Percentiles rank a stretch among this genome's conserved stretches.
These are phyloP conservation scores for Davidsoniella australis DNA, from an alignment of 2,329 filamentous ascomycete genomes.

Conservation along the genomic window DNA sequence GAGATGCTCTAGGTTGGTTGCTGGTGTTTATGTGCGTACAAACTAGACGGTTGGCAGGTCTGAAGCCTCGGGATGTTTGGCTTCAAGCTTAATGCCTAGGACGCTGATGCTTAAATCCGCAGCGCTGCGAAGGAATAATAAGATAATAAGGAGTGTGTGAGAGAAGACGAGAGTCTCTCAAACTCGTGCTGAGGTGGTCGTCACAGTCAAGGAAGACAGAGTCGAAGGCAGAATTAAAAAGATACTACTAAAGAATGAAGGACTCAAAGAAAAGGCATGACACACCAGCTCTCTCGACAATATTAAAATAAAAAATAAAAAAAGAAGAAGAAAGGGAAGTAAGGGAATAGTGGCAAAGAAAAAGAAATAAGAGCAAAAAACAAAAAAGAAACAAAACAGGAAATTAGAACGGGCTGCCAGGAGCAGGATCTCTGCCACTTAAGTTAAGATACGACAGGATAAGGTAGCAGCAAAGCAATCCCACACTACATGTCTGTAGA, in stretches of 20 bases:
- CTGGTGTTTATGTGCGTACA: neutral
- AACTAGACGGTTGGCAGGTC: too few relatives aligned
- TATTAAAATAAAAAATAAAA: neutral
- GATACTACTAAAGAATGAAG: neutral
- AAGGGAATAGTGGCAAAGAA: neutral
- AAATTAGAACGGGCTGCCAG: neutral
- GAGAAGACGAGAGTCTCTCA: slow-evolving; percentile 5
- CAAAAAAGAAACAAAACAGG: neutral
- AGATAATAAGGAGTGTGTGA: neutral
- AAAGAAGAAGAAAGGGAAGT: slow-evolving; percentile 4
- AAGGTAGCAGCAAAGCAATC: too few relatives aligned
- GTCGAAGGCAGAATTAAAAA: neutral
- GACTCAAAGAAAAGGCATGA: neutral
- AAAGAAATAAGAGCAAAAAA: neutral
- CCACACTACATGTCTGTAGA: too few relatives aligned
- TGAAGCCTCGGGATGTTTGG: neutral
- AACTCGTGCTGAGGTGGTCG: neutral
- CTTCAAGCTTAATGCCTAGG: neutral
- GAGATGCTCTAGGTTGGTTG: neutral
- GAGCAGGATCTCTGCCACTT: too few relatives aligned
- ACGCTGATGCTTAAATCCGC: neutral
- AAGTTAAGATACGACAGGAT: too few relatives aligned
- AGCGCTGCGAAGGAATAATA: neutral
- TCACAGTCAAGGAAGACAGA: neutral
- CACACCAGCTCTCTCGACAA: too few relatives aligned